phyloP scores from a whole-genome alignment of 2,329 filamentous ascomycete species.

The Fusarium sp. region DNA sequence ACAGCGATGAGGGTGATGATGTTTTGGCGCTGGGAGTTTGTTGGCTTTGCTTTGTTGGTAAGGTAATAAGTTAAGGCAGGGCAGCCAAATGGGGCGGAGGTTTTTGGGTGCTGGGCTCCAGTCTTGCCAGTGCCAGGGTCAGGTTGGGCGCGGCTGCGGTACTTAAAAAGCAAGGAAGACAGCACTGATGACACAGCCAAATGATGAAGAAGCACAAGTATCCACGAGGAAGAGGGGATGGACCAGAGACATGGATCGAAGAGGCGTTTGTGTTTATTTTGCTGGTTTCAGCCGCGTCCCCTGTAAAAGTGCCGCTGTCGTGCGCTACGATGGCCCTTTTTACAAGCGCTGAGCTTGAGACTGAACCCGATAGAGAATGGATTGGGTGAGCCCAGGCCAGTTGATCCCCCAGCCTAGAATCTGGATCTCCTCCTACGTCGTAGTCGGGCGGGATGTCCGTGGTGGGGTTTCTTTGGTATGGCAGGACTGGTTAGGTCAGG shows the following conservation, averaged over 20 bases:
- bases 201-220: conserved; percentile 19
- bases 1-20: conserved; percentile 22
- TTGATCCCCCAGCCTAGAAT: conserved; percentile 25
- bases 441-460: conserved; percentile 35
- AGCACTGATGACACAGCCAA: conserved; percentile 14
- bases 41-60: conserved; percentile 14
- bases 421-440: conserved; percentile 23
- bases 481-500: conserved; percentile 31
- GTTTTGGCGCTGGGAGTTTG: conserved; percentile 18
- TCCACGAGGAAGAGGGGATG: conserved; percentile 9
- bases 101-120: conserved; percentile 17
- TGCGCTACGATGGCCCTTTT: conserved; percentile 15
- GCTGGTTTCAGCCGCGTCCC: conserved; percentile 33
- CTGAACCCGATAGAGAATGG: background rate
- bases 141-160: conserved; percentile 32
- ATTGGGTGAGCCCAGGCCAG: conserved; percentile 23
- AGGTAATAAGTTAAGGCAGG: conserved; percentile 13
- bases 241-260: background rate
- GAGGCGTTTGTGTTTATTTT: conserved; percentile 33
- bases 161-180: conserved; percentile 29
- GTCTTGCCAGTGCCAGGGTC: conserved; percentile 6
- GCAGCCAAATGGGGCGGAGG: conserved; percentile 32
- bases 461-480: conserved; percentile 30
- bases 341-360: conserved; percentile 6
- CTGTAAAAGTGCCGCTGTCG: conserved; percentile 14